phyloP scores from a whole-genome alignment of 257 asterid genomes.

The Petunia secreta region DNA sequence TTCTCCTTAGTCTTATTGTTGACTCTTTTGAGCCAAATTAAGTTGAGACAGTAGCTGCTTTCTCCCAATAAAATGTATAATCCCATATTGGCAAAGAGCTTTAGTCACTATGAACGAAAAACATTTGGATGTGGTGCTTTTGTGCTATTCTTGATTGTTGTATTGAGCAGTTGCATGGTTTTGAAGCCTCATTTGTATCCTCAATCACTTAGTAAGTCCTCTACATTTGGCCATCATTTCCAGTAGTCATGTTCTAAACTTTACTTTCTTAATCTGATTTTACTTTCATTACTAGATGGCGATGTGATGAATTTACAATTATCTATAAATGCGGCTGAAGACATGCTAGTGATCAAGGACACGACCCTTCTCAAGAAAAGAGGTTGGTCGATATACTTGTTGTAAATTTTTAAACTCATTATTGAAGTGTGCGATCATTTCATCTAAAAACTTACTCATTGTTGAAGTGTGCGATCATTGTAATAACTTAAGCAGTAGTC shows the following conservation, averaged over 20 bases:
- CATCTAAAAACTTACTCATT: too few species aligned
- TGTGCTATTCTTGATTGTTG: conserved; percentile 40
- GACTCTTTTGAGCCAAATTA: conserved; percentile 16
- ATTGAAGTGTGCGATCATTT: too few species aligned
- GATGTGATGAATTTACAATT: conserved; percentile 44
- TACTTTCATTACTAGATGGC: conserved; percentile 41
- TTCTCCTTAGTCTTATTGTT: conserved; percentile 21
- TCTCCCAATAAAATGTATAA: conserved; percentile 54
- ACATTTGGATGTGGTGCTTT: conserved; percentile 52
- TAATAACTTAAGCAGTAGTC: too few species aligned
- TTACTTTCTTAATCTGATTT: not conserved
- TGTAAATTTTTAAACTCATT: not conserved
- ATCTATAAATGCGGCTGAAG: conserved; percentile 42
- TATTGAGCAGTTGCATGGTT: conserved; percentile 42
- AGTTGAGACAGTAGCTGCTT: not conserved
- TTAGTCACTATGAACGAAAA: conserved; percentile 55
- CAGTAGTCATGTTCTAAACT: not conserved
- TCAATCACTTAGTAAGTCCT: conserved; percentile 45
- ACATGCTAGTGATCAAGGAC: conserved; percentile 35
- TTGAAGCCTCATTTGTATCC: conserved; percentile 52
- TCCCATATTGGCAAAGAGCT: conserved; percentile 69
- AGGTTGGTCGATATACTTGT: not conserved
- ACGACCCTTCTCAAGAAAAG: not conserved
- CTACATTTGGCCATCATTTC: not conserved
- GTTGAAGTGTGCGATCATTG: too few species aligned